Evolutionary conservation across 2,329 filamentous ascomycete genomes (phyloP).

Genomic region (Aspergillus ruber): DNA sequence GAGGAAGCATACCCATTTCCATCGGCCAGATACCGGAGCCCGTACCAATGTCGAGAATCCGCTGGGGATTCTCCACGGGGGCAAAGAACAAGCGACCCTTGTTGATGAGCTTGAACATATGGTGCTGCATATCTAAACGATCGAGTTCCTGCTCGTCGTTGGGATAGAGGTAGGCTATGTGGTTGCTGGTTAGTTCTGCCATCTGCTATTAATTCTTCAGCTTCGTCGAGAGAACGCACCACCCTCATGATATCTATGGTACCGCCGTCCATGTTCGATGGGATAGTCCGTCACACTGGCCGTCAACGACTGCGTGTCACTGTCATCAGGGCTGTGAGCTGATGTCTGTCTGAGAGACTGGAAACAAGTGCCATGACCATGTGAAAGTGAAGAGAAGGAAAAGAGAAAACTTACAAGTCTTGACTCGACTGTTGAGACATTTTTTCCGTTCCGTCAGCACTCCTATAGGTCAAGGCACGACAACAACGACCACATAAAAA

Average conservation of each 20-base stretch:
- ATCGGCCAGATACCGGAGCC: slow-evolving; percentile 64
- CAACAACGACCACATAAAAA: slow-evolving; percentile 1
- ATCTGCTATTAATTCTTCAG: background rate
- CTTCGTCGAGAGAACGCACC: slow-evolving; percentile 19
- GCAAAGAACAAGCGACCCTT: slow-evolving; percentile 42
- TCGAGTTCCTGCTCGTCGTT: slow-evolving; percentile 52
- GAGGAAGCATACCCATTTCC: slow-evolving; percentile 48
- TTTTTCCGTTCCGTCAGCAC: slow-evolving; percentile 14
- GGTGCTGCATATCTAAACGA: slow-evolving; percentile 50
- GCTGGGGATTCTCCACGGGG: slow-evolving; percentile 40
- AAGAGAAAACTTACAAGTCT: slow-evolving; percentile 18
- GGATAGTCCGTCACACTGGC: slow-evolving; percentile 40
- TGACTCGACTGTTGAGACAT: slow-evolving; percentile 19
- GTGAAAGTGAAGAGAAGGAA: background rate
- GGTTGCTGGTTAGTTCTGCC: slow-evolving; percentile 9
- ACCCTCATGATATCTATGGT: slow-evolving; percentile 42
- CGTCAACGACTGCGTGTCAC: slow-evolving; percentile 39
- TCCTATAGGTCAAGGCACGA: background rate
- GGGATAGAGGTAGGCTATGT: slow-evolving; percentile 39
- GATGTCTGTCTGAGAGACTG: background rate
- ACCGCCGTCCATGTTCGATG: slow-evolving; percentile 36
- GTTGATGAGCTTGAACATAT: slow-evolving; percentile 46
- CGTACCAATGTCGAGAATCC: slow-evolving; percentile 53
- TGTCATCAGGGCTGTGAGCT: slow-evolving; percentile 10
- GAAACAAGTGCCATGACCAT: background rate